Base-by-base conservation (phyloP, 768 basidiomycete species). In the Mycena amicta region DNA sequence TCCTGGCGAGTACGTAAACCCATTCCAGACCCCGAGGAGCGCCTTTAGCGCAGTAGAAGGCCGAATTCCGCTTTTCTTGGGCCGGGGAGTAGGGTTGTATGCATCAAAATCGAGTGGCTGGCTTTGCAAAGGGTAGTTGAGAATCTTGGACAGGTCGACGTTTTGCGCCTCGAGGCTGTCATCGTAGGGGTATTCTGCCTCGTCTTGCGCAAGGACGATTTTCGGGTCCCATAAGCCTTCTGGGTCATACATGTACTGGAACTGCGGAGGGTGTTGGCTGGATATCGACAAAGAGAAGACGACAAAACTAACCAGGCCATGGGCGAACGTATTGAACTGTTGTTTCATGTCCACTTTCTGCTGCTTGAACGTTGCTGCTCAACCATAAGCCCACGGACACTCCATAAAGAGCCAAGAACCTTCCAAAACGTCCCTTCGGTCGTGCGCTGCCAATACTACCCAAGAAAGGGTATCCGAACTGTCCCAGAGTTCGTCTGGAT, bases 401-500 rank as follows among this genome's bases (percentile, higher is more conserved):
- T 65, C 54, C 4, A 75, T 4, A 28, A 43, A 6, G 23, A n/a
- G 23, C n/a, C n/a, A 8, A 13, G 18, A 20, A 71, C 73, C 62
- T 64, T 65, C 54, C 4, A 75, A 56, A 6, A 63, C 59, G 11
- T 64, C 55, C 2, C 70, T 60, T 1, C 73, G 66, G 4, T 70
- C 62, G 13, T 43, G 31, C 13, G 66, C 68, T 5, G 68, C 67
- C 8, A 39, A 49, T 11, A 66, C 49, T 3, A 67, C 57, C 52
- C 60, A 67, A 11, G 33, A 33, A 18, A 72, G 46, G 0, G 67
- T 68, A 29, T 66, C 61, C 1, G 49, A 54, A 4, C 67, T 51
- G 22, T 71, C 72, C 56, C 40, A 60, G 2, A 74, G 51, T 29
- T 74, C 71, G 50, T 69, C 64, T 6, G 63, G 60, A n/a, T 74